These are phyloP conservation scores for Oxytropis ochrocephala DNA, from an alignment of 306 rosid species.

Conservation along the genomic window DNA sequence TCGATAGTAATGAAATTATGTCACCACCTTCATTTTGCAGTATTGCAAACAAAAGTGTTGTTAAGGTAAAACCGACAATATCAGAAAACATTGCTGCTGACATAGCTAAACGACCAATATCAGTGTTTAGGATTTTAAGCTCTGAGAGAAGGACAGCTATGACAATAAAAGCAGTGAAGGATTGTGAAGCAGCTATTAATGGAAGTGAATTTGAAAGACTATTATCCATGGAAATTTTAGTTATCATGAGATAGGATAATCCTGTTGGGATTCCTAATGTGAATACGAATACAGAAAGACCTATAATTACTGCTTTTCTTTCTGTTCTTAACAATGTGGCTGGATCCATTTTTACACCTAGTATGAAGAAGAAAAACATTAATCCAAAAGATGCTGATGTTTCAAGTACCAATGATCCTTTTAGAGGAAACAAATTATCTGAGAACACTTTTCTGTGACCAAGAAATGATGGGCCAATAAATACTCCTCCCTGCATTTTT, in stretches of 20 bases:
- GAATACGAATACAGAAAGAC: constrained; percentile 22
- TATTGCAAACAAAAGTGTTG: background rate
- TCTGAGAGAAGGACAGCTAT: constrained; percentile 38
- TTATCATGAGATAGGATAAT: background rate
- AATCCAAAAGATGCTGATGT: constrained; percentile 38
- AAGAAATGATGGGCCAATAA: constrained; percentile 2
- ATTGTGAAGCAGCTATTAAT: constrained; percentile 26
- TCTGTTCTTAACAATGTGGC: constrained; percentile 30
- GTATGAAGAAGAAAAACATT: constrained; percentile 40
- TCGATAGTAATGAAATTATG: background rate
- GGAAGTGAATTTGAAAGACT: constrained; percentile 15
- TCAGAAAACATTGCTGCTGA: constrained; percentile 38
- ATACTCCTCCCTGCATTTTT: background rate
- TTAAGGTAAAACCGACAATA: constrained; percentile 16
- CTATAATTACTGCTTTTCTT: constrained; percentile 25
- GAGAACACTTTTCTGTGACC: background rate
- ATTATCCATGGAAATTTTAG: background rate
- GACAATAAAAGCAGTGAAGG: constrained; percentile 34
- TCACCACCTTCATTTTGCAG: background rate
- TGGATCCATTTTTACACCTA: constrained; percentile 42
- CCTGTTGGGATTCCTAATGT: constrained; percentile 17
- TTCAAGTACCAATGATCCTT: constrained; percentile 33
- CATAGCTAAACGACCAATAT: constrained; percentile 52
- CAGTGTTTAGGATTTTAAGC: constrained; percentile 51
- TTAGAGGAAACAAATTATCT: background rate